Conservation (phyloP, 2,329 filamentous ascomycete genomes). For the Cladosporium sp. region DNA sequence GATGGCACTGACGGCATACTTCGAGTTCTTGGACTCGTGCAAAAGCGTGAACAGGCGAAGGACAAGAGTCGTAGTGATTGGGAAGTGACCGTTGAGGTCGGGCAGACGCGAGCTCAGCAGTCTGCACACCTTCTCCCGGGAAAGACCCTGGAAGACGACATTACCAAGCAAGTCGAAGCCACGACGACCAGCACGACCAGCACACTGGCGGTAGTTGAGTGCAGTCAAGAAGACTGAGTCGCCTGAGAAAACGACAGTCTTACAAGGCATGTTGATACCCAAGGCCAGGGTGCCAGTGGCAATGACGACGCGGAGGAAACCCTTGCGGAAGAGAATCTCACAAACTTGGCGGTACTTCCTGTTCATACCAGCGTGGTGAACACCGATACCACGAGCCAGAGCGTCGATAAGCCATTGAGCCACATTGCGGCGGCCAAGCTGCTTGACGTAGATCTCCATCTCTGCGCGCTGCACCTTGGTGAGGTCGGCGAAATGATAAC, state of each 20-base stretch:
- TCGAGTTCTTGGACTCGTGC: conserved; percentile 58
- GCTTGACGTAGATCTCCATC: conserved; percentile 50
- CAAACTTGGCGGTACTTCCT: conserved; percentile 68
- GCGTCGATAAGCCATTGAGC: conserved; percentile 53
- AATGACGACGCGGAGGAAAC: conserved; percentile 65
- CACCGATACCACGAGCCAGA: conserved; percentile 63
- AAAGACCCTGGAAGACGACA: conserved; percentile 69
- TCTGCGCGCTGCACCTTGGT: conserved; percentile 56
- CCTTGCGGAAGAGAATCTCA: conserved; percentile 69
- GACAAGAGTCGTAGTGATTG: conserved; percentile 67
- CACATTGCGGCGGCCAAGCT: conserved; percentile 50
- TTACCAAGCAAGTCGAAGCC: conserved; percentile 79
- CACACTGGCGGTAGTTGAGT: conserved; percentile 70
- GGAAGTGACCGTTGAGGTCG: conserved; percentile 72
- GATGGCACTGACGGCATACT: conserved; percentile 58
- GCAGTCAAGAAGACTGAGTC: conserved; percentile 70
- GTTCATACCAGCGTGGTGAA: conserved; percentile 79
- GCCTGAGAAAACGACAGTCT: conserved; percentile 71
- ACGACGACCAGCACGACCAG: conserved; percentile 72
- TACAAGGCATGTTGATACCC: conserved; percentile 81
- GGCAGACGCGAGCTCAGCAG: conserved; percentile 70
- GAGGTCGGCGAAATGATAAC: conserved; percentile 62
- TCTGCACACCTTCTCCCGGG: conserved; percentile 56
- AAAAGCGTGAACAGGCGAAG: conserved; percentile 64
- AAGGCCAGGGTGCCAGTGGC: conserved; percentile 72